Evolutionary conservation across 176 grass and related monocot genomes (phyloP), one percentile per base, ranked within the genome.

Genomic region (Tillandsia leiboldiana): DNA sequence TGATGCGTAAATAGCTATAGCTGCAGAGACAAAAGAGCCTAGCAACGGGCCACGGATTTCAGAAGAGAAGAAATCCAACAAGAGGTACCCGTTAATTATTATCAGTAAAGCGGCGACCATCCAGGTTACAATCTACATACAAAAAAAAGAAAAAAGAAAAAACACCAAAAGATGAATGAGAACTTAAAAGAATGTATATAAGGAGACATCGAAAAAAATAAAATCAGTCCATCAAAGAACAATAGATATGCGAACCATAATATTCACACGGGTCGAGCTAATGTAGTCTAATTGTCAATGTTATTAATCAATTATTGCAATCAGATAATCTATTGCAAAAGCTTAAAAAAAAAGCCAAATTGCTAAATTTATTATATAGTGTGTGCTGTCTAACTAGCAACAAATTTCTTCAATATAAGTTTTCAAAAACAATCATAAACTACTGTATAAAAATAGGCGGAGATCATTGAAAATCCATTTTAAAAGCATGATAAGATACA

Each of bases 51-150:
- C 89, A 77, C 56, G 73, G 71, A 90, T 87, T 73, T 99, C 94
- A 20, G 80, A 87, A 48, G 87, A 90, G 79, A 85, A 85, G 75
- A 99, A 99, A 70, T 93, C 94, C 74, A 99, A 49, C 83, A 99
- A 73, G 22, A 99, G 84, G 65, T 93, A 93, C 14, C 84, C 84
- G 1, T 99, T 99, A 78, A 99, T 93, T 26, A 79, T 84, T 54
- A 99, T 93, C 57, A 99, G 63, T 11, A 93, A 69, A n/a, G 89
- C 70, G 1, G 89, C 87, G 9, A 99, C 89, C 9, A 80, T 91
- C 94, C 94, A 99, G 11, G 89, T 93, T 70, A 93, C 72, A 54
- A 82, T 85, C 94, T 99, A 73, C 69, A 56, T 63, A 70, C 77
- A 75, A 51, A 76, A 58, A 8, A 13, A 59, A 59, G 1, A 22